These are phyloP conservation scores for Chrysanthemum makinoi DNA, from an alignment of 129 eudicot genomes.

Conservation along the genomic window DNA sequence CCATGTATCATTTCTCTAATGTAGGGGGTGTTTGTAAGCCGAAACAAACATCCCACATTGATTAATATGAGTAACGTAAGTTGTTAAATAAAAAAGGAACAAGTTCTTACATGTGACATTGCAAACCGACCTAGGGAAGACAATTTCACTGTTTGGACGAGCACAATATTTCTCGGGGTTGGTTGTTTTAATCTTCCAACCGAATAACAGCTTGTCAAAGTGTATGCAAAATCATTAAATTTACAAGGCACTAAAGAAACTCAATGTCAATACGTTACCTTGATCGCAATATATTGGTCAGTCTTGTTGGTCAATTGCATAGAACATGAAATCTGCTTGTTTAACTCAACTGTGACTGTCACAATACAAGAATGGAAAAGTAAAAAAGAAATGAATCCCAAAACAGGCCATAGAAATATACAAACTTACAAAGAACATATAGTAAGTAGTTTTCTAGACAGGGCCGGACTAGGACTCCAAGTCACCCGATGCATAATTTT, in stretches of 20 bases:
- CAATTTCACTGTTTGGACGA: slow-evolving; percentile 85
- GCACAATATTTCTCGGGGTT: slow-evolving; percentile 88
- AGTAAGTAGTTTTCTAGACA: no score
- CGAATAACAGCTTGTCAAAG: neutral
- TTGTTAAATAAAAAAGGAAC: no score
- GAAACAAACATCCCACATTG: no score
- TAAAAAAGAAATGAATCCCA: neutral
- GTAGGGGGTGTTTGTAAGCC: no score
- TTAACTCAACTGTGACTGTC: slow-evolving; percentile 70
- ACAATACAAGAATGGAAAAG: slow-evolving; percentile 14
- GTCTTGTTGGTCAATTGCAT: slow-evolving; percentile 85
- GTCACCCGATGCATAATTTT: no score
- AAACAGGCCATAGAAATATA: neutral
- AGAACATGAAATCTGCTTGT: slow-evolving; percentile 89
- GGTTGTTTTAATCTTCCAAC: slow-evolving; percentile 78
- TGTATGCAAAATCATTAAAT: neutral
- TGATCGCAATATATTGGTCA: slow-evolving; percentile 77
- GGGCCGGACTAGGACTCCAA: no score
- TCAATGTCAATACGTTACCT: slow-evolving; percentile 42
- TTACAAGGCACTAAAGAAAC: neutral
- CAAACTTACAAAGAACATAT: no score
- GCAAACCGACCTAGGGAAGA: slow-evolving; percentile 70
- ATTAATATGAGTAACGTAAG: no score
- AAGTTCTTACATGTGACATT: slow-evolving; percentile 69
- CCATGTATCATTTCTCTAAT: no score